These are phyloP conservation scores for Aspergillus sclerotioniger DNA, from an alignment of 495 filamentous ascomycete species.

Conservation along the genomic window DNA sequence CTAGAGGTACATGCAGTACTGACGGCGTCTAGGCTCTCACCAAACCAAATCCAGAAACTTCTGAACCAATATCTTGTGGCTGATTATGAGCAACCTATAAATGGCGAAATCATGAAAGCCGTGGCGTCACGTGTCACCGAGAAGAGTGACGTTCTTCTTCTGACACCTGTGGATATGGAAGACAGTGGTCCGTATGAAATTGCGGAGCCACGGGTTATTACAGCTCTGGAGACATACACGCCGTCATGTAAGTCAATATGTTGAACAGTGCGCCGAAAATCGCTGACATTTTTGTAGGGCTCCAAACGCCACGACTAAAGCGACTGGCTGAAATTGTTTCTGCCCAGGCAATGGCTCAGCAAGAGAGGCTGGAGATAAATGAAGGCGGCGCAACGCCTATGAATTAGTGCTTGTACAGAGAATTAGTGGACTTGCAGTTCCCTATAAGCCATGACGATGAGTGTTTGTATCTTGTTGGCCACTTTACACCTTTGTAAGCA, in stretches of 20 bases:
- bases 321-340: constrained; percentile 96
- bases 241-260: constrained; percentile 71
- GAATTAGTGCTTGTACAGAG: constrained; percentile 36
- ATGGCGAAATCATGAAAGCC: constrained; percentile 99
- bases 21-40: constrained; percentile 68
- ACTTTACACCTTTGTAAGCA: neutral
- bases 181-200: constrained; percentile 99
- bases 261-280: neutral
- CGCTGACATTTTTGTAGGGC: constrained; percentile 52
- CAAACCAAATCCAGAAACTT: constrained; percentile 98
- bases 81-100: constrained; percentile 99
- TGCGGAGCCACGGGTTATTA: constrained; percentile 92
- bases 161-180: constrained; percentile 97
- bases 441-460: constrained; percentile 35
- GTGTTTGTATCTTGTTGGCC: neutral
- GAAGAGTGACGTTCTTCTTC: constrained; percentile 92
- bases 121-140: constrained; percentile 96
- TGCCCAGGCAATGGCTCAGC: constrained; percentile 89
- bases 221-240: constrained; percentile 95
- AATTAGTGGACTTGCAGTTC: constrained; percentile 19
- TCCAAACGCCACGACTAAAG: constrained; percentile 93
- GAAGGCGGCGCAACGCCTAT: constrained; percentile 32
- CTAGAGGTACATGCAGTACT: neutral
- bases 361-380: constrained; percentile 73
- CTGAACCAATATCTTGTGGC: constrained; percentile 98